phyloP scores from a whole-genome alignment of 139 green algal species.

The Chlorella vulgaris region DNA sequence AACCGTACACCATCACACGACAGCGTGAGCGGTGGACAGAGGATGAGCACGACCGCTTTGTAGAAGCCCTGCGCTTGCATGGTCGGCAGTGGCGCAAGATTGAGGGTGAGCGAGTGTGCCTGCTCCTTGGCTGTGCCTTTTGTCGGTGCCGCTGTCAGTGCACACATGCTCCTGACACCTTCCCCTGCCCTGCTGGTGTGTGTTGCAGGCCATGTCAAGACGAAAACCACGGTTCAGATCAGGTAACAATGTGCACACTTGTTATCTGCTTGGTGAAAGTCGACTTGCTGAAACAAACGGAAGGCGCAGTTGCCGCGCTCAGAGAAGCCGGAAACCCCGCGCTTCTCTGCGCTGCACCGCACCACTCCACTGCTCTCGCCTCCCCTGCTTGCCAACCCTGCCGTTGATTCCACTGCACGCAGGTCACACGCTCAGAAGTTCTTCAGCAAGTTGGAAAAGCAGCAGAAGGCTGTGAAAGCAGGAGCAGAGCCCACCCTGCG shows the following conservation, averaged over 20 bases:
- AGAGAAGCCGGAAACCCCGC: too few species aligned
- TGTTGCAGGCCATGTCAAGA: constrained; percentile 90
- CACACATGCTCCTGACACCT: background rate
- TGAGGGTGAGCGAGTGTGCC: constrained; percentile 44
- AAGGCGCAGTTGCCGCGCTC: too few species aligned
- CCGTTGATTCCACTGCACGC: too few species aligned
- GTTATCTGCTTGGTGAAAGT: too few species aligned
- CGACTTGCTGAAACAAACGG: too few species aligned
- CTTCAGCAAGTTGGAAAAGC: constrained; percentile 81
- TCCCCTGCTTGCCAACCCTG: too few species aligned
- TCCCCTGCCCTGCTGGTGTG: too few species aligned
- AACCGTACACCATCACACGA: constrained; percentile 86
- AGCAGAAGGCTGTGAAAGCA: constrained; percentile 44
- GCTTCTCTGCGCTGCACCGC: too few species aligned
- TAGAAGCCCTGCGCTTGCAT: constrained; percentile 87
- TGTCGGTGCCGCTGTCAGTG: too few species aligned
- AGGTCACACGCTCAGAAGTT: constrained; percentile 96
- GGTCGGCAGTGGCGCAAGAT: constrained; percentile 78
- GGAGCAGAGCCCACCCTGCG: constrained; percentile 16
- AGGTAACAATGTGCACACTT: too few species aligned
- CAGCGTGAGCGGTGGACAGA: constrained; percentile 86
- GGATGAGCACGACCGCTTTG: constrained; percentile 87
- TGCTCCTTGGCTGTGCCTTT: background rate
- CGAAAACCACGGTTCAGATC: constrained; percentile 96
- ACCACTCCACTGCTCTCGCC: too few species aligned